phyloP scores from a whole-genome alignment of 2,329 filamentous ascomycete genomes.

The Fusarium vanettenii region DNA sequence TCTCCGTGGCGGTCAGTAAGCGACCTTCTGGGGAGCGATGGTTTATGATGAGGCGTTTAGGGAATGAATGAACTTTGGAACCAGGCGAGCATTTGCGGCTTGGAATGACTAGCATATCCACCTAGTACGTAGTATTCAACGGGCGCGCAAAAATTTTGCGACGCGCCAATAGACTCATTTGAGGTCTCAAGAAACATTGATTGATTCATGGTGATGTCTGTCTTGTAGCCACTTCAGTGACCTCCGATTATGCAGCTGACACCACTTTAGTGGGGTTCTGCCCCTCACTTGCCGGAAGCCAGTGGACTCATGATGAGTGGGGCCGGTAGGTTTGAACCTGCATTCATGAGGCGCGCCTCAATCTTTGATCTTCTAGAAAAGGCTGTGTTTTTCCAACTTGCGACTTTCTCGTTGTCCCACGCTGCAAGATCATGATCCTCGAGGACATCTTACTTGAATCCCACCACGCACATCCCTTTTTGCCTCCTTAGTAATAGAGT shows the following conservation, averaged over 20 bases:
- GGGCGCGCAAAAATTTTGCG: slow-evolving; percentile 9
- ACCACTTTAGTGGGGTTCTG: slow-evolving; percentile 10
- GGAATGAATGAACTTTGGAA: slow-evolving; percentile 34
- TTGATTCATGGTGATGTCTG: background rate
- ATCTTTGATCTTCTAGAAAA: slow-evolving; percentile 12
- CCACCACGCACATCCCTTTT: slow-evolving; percentile 22
- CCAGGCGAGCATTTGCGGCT: slow-evolving; percentile 26
- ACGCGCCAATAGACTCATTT: slow-evolving; percentile 36
- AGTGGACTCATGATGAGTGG: slow-evolving; percentile 28
- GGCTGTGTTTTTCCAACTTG: background rate
- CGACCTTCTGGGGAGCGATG: slow-evolving; percentile 13
- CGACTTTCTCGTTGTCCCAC: background rate
- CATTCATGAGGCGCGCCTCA: slow-evolving; percentile 20
- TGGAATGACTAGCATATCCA: slow-evolving; percentile 33
- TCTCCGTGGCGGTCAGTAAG: slow-evolving; percentile 80
- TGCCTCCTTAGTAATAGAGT: slow-evolving; percentile 36
- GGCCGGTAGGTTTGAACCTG: slow-evolving; percentile 3
- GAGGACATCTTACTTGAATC: background rate
- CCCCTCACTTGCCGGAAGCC: slow-evolving; percentile 12
- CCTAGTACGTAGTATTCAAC: slow-evolving; percentile 35
- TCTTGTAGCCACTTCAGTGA: background rate
- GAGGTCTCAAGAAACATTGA: slow-evolving; percentile 23
- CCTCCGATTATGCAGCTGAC: background rate
- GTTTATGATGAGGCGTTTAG: slow-evolving; percentile 70
- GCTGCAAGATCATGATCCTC: slow-evolving; percentile 31